Evolutionary conservation across 495 filamentous ascomycete genomes (phyloP).

Genomic region (Echria macrotheca): DNA sequence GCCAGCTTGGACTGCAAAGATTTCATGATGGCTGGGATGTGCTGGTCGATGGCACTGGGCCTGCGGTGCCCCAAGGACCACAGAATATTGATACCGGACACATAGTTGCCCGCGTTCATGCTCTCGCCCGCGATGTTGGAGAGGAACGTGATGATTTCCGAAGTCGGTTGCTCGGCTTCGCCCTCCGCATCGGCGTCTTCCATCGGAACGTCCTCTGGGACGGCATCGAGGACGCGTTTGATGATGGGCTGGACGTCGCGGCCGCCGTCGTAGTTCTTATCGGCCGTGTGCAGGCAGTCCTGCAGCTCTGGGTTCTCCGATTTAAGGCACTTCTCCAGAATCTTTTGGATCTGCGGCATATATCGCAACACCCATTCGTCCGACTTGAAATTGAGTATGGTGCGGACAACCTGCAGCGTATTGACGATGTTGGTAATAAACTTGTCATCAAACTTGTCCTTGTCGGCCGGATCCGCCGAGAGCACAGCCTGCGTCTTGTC

Average conservation of each 20-base stretch:
- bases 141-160: conserved; percentile 76
- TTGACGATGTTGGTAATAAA: conserved; percentile 83
- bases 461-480: conserved; percentile 71
- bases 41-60: conserved; percentile 79
- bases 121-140: conserved; percentile 76
- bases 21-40: conserved; percentile 86
- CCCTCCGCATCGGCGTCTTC: conserved; percentile 87
- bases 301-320: conserved; percentile 86
- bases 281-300: conserved; percentile 73
- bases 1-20: conserved; percentile 87
- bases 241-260: conserved; percentile 62
- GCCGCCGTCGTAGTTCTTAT: conserved; percentile 59
- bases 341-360: conserved; percentile 70
- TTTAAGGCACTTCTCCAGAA: conserved; percentile 83
- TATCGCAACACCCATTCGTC: conserved; percentile 85
- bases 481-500: conserved; percentile 67
- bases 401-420: conserved; percentile 80
- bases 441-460: conserved; percentile 79
- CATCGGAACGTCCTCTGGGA: conserved; percentile 81
- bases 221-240: conserved; percentile 77
- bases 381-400: conserved; percentile 76
- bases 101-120: conserved; percentile 69
- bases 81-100: conserved; percentile 83
- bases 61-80: conserved; percentile 84
- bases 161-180: conserved; percentile 60